A percentile compares a stretch with the other conserved stretches of the same genome.
Evolutionary conservation across 768 basidiomycete genomes (phyloP).

Genomic region (Butyriboletus loyo): DNA sequence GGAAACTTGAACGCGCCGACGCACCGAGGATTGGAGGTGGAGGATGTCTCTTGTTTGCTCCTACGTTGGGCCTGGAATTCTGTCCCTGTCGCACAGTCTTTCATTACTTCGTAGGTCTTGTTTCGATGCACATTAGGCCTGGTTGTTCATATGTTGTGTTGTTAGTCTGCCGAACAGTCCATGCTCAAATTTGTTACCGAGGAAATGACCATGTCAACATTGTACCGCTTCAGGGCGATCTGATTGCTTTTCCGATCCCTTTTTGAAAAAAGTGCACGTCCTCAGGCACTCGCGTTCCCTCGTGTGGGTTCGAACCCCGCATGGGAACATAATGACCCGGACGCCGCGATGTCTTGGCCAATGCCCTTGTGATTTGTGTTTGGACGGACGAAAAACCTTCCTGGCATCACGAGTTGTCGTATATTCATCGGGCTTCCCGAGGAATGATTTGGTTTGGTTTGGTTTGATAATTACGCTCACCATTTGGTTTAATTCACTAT

Average conservation of each 20-base stretch:
- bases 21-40: neutral
- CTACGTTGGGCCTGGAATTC: neutral
- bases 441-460: too few species aligned
- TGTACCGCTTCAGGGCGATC: neutral
- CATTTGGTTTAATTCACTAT: neutral
- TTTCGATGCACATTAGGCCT: neutral
- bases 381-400: constrained; percentile 33
- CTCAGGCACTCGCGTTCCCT: neutral
- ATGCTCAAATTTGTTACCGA: neutral
- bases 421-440: constrained; percentile 65
- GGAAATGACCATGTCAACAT: neutral
- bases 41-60: too few species aligned
- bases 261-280: neutral
- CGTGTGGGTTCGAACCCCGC: neutral
- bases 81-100: neutral
- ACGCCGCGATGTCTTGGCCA: neutral
- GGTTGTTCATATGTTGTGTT: too few species aligned
- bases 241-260: neutral
- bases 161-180: neutral
- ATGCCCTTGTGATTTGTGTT: neutral
- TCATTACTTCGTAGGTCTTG: neutral
- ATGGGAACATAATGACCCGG: neutral
- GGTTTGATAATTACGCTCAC: neutral
- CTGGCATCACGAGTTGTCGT: constrained; percentile 54
- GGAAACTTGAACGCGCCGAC: neutral